phyloP scores from a whole-genome alignment of 768 basidiomycete genomes.

The Paxillus rubicundulus region DNA sequence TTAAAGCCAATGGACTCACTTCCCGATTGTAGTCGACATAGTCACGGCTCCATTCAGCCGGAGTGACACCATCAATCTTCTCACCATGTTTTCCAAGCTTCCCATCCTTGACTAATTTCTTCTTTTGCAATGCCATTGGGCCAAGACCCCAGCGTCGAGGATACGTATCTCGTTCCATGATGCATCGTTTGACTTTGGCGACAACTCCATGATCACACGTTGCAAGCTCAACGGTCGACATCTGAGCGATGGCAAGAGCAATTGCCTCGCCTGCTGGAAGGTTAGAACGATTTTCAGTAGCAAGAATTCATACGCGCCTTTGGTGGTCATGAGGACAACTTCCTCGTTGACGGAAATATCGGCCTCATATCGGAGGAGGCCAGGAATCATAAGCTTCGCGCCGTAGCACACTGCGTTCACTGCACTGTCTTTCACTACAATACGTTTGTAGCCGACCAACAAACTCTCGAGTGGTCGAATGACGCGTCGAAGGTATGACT shows the following conservation, averaged over 20 bases:
- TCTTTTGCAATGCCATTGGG: conserved; percentile 96
- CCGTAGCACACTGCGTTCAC: conserved; percentile 99
- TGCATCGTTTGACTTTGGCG: conserved; percentile 98
- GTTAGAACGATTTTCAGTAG: neutral
- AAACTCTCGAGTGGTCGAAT: conserved; percentile 94
- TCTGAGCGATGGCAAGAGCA: conserved; percentile 91
- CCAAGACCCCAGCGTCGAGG: conserved; percentile 98
- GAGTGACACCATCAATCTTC: conserved; percentile 83
- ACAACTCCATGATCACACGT: conserved; percentile 99
- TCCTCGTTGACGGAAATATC: conserved; percentile 95
- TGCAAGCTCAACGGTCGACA: conserved; percentile 97
- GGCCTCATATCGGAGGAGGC: conserved; percentile 91
- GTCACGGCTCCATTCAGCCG: conserved; percentile 85
- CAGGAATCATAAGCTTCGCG: conserved; percentile 99
- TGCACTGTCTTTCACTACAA: conserved; percentile 98
- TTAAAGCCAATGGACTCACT: conserved; percentile 29
- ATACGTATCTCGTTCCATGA: conserved; percentile 99
- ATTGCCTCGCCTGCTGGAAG: conserved; percentile 74
- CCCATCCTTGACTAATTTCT: conserved; percentile 98
- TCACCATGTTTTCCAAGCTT: conserved; percentile 95
- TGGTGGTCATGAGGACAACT: conserved; percentile 97
- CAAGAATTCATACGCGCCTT: conserved; percentile 51
- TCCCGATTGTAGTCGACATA: conserved; percentile 92
- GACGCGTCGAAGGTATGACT: conserved; percentile 93
- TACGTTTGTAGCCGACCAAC: conserved; percentile 94